Conservation (phyloP, 139 green algal genomes). For the Desmodesmus armatus region DNA sequence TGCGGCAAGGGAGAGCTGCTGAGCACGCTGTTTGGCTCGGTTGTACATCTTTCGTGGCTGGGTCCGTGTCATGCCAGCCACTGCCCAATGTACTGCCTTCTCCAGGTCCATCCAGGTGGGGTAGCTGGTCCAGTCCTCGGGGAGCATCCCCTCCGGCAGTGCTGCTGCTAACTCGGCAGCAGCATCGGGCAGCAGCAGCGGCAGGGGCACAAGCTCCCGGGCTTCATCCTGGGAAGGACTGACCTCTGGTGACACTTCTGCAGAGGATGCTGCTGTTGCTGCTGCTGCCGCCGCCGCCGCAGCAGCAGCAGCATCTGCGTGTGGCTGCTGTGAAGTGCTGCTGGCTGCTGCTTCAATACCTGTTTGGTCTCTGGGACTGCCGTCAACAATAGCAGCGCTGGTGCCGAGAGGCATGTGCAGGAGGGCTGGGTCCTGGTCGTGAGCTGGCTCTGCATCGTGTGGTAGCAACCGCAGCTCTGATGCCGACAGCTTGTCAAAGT, state of each 20-base stretch:
- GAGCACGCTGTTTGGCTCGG: not conserved
- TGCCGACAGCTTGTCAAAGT: too few relatives aligned
- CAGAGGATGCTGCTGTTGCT: not conserved
- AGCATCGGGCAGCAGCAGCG: not conserved
- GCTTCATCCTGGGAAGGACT: too few relatives aligned
- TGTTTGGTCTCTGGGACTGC: too few relatives aligned
- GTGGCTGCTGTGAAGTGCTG: not conserved
- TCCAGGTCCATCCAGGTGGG: constrained; percentile 3
- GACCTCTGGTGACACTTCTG: not conserved
- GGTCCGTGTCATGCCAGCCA: too few relatives aligned
- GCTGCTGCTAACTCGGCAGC: not conserved
- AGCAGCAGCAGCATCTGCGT: not conserved
- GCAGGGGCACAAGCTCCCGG: too few relatives aligned
- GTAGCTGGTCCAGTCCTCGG: not conserved
- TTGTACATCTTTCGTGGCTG: not conserved
- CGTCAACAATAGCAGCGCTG: too few relatives aligned
- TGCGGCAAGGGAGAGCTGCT: not conserved
- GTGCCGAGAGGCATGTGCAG: too few relatives aligned
- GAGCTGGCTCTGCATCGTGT: too few relatives aligned
- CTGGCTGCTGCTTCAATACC: too few relatives aligned
- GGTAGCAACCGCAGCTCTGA: too few relatives aligned
- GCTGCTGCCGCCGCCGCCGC: not conserved
- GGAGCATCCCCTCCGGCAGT: not conserved
- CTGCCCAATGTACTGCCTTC: not conserved
- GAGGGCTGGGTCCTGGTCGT: too few relatives aligned